phyloP scores from a whole-genome alignment of 768 basidiomycete species.

The Agrocybe pediades region DNA sequence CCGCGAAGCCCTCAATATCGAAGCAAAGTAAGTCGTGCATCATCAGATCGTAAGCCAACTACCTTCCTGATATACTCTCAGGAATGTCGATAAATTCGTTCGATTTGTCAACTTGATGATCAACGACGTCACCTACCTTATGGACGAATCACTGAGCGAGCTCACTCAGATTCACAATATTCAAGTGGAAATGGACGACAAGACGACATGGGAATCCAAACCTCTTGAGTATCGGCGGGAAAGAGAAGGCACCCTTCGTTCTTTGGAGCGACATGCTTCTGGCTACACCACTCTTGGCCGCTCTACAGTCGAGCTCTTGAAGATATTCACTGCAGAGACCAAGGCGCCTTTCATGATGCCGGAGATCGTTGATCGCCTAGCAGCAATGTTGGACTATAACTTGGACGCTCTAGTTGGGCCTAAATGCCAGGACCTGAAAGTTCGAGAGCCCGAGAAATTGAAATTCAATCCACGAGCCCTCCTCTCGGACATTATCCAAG shows the following conservation, averaged over 20 bases:
- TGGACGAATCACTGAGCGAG: slow-evolving; percentile 93
- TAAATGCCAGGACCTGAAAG: slow-evolving; percentile 81
- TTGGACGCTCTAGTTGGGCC: slow-evolving; percentile 88
- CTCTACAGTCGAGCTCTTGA: slow-evolving; percentile 88
- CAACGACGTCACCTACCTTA: slow-evolving; percentile 97
- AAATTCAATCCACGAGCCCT: slow-evolving; percentile 84
- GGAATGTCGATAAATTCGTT: slow-evolving; percentile 91
- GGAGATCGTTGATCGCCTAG: slow-evolving; percentile 93
- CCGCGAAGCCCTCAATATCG: slow-evolving; percentile 79
- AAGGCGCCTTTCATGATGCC: slow-evolving; percentile 93
- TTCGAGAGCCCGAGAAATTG: slow-evolving; percentile 85
- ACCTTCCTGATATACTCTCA: slow-evolving; percentile 30
- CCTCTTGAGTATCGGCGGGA: slow-evolving; percentile 80
- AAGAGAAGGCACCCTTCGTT: slow-evolving; percentile 72
- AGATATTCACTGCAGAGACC: slow-evolving; percentile 89
- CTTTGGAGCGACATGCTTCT: slow-evolving; percentile 82
- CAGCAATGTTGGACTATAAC: slow-evolving; percentile 97
- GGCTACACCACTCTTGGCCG: slow-evolving; percentile 86
- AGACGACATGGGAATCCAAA: slow-evolving; percentile 65
- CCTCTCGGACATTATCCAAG: slow-evolving; percentile 84
- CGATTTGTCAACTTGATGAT: slow-evolving; percentile 97
- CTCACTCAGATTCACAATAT: slow-evolving; percentile 87
- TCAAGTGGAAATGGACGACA: slow-evolving; percentile 82
- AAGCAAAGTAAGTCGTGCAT: slow-evolving; percentile 59
- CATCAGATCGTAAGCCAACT: background rate